Evolutionary conservation across 352 stramenopile genomes (phyloP), one percentile per base, ranked within the genome.

Genomic region (Phytophthora uliginosa): DNA sequence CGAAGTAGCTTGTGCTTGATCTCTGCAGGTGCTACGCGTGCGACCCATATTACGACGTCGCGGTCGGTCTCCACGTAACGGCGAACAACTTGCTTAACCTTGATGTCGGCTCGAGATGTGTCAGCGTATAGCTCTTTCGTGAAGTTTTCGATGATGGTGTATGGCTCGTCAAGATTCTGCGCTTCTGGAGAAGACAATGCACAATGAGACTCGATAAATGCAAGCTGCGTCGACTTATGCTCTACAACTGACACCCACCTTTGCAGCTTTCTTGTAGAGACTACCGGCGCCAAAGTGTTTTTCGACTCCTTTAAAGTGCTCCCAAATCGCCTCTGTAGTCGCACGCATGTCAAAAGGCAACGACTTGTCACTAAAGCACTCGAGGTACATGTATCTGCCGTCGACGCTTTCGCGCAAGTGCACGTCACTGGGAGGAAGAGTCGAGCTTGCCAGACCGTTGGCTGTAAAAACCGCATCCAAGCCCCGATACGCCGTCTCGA

Each of bases 71-170:
- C 50, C 50, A 22, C 26, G 17, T 36, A 36, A 34, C 50, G 50
- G 24, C 24, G 50, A 12, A 56, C 50, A 9, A 56, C n/a, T 20
- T 56, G 50, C 50, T 56, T 56, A 2, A 36, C 24, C 9, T 36
- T 20, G 13, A 56, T 36, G 24, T 56, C 50, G 2, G 50, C 50
- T 12, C 50, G 50, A 38, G 50, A 56, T 6, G 22, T 24, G 24
- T 56, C 10, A 0, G 50, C 22, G 50, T 18, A 56, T 6, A 56
- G 22, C 17, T 56, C 50, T 13, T 56, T 56, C 15, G 50, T 56
- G 17, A 56, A 56, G 24, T 56, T 36, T 34, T 56, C 50, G n/a
- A 56, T 56, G 5, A 56, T 56, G 1, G 50, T 56, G 24, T 56
- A 56, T 22, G 50, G 24, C 13, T 56, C 22, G 24, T 56, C 50